Conservation (phyloP, 352 stramenopile species). For the Globisporangium carolinianum region DNA sequence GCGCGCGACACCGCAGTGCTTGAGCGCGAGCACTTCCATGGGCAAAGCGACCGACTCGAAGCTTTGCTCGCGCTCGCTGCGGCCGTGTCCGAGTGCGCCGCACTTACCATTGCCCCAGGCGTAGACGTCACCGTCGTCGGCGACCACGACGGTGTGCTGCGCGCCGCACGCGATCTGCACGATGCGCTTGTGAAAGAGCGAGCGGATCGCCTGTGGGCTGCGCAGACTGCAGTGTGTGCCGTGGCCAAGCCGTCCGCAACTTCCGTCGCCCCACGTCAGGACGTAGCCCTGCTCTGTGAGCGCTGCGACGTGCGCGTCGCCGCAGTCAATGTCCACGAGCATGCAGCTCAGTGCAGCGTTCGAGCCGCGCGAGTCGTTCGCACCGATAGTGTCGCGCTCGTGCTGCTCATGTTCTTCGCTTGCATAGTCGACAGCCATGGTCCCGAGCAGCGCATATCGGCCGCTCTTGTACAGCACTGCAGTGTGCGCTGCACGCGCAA, state of each 20-base stretch:
- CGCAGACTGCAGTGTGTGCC: conserved; percentile 7
- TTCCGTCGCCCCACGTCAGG: conserved; percentile 63
- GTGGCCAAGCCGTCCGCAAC: conserved; percentile 26
- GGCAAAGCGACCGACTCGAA: conserved; percentile 31
- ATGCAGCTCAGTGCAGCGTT: conserved; percentile 42
- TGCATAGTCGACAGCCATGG: conserved; percentile 13
- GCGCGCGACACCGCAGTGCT: conserved; percentile 26
- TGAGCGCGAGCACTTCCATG: conserved; percentile 46
- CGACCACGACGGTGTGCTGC: conserved; percentile 49
- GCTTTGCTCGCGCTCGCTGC: conserved; percentile 20
- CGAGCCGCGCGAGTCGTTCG: conserved; percentile 6
- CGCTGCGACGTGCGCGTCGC: conserved; percentile 46
- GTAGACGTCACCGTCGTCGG: conserved; percentile 59
- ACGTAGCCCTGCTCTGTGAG: conserved; percentile 71
- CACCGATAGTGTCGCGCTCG: neutral
- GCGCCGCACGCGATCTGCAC: conserved; percentile 53
- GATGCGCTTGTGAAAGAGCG: conserved; percentile 54
- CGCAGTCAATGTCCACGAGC: conserved; percentile 53
- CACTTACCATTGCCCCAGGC: conserved; percentile 51
- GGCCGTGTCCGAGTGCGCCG: conserved; percentile 50
- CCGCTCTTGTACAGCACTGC: conserved; percentile 43
- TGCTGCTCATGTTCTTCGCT: neutral
- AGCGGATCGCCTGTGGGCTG: conserved; percentile 22
- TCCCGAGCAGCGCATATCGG: conserved; percentile 26
- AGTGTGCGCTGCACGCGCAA: conserved; percentile 29